Conservation (phyloP, 2,329 filamentous ascomycete species). For the Fusarium paranaense region DNA sequence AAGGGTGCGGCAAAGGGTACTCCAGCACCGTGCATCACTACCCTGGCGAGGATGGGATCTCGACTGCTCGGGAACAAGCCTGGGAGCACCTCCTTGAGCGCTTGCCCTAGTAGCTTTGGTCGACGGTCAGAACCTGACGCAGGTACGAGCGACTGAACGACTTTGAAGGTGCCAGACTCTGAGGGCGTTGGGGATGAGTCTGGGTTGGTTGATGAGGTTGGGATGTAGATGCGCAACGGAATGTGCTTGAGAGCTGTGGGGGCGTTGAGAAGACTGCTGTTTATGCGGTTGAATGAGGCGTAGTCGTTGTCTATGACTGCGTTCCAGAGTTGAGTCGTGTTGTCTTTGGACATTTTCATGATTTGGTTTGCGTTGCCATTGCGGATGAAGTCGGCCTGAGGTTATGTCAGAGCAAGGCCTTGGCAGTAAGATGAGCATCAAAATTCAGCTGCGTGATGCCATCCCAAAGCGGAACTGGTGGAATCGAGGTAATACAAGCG, state of each 20-base stretch:
- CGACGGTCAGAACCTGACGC: slow-evolving; percentile 50
- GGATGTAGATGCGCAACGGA: slow-evolving; percentile 90
- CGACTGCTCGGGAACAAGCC: slow-evolving; percentile 87
- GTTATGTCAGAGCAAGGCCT: slow-evolving; percentile 4
- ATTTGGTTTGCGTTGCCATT: slow-evolving; percentile 91
- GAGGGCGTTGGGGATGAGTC: slow-evolving; percentile 43
- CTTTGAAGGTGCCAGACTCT: slow-evolving; percentile 68
- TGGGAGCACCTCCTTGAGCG: slow-evolving; percentile 80
- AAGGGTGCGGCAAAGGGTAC: slow-evolving; percentile 84
- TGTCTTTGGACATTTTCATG: slow-evolving; percentile 87
- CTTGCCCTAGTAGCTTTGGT: slow-evolving; percentile 75
- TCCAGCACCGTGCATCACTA: slow-evolving; percentile 85
- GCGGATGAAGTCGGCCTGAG: slow-evolving; percentile 82
- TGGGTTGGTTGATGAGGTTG: slow-evolving; percentile 64
- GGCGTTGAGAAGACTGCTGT: slow-evolving; percentile 80
- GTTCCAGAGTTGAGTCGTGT: slow-evolving; percentile 86
- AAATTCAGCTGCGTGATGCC: background rate
- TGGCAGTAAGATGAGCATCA: background rate
- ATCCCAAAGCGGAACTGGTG: fast-evolving
- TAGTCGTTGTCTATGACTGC: slow-evolving; percentile 84
- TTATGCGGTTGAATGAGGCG: slow-evolving; percentile 77
- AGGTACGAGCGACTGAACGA: slow-evolving; percentile 81
- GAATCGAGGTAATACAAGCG: background rate
- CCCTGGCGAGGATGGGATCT: slow-evolving; percentile 85
- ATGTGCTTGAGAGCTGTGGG: slow-evolving; percentile 82